Percentiles rank a stretch among this genome's conserved stretches.
Conservation (phyloP, 2,329 filamentous ascomycete genomes). For the Aspergillus sergii region DNA sequence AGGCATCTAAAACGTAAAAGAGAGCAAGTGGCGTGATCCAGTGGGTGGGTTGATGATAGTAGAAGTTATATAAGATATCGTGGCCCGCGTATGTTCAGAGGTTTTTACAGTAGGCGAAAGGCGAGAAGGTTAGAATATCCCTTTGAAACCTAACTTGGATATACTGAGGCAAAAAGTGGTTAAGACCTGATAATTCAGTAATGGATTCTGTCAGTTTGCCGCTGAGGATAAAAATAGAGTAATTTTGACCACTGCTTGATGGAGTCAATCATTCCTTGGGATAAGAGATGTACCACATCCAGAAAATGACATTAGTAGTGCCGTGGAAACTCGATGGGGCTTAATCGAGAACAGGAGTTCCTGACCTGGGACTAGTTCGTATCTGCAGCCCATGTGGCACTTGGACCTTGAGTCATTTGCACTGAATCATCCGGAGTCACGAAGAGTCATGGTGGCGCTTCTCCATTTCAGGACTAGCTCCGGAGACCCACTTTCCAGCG, state of each 20-base stretch:
- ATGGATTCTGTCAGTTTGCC: neutral
- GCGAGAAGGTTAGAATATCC: neutral
- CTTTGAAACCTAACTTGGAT: neutral
- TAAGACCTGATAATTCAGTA: too few relatives aligned
- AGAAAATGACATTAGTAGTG: neutral
- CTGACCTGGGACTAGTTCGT: neutral
- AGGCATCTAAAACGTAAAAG: neutral
- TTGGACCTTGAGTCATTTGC: neutral
- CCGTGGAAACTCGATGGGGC: neutral
- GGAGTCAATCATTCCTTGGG: neutral
- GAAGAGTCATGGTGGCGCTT: neutral
- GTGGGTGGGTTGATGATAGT: neutral
- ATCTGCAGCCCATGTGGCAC: neutral
- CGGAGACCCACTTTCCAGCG: neutral
- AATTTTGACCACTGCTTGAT: neutral
- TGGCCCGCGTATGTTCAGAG: too few relatives aligned
- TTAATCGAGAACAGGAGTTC: neutral
- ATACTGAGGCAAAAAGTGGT: neutral
- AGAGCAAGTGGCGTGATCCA: neutral
- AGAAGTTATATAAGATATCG: neutral
- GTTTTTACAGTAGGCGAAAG: neutral
- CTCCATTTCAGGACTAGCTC: neutral
- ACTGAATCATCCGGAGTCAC: neutral
- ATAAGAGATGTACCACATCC: neutral
- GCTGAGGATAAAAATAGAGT: neutral